Evolutionary conservation across 768 basidiomycete species (phyloP), one percentile per base, ranked within the genome.

Genomic region (Suillus americanus): DNA sequence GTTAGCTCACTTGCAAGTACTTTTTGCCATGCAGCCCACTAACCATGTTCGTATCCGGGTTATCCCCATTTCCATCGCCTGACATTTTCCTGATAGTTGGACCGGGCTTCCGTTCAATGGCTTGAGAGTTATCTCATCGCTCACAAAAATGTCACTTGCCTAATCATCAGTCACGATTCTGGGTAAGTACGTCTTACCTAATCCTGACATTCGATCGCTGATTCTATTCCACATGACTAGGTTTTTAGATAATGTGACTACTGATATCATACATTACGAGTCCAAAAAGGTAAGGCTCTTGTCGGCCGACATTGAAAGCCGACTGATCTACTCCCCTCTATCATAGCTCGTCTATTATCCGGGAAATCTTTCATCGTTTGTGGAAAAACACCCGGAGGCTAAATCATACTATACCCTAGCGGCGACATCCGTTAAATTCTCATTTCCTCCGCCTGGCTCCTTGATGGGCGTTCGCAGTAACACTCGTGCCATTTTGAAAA

Each of bases 201-300:
- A 53, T 37, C 50, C 43, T 65, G 38, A 60, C 57, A 43, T 50
- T 65, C 33, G 55, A 55, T 54, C 54, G 41, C 9, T 66, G 56
- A 64, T 65, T 57, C 67, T 57, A 55, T 14, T 60, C 25, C 60
- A 66, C 51, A 43, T 65, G 30, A 53, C 23, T 62, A 93, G 91
- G 64, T 99, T 99, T 82, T 82, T 99, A 71, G 96, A 98, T 80
- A 89, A 91, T 78, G 88, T 97, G 62, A 96, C 95, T 64, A 94
- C 96, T 68, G 95, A 98, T 78, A 94, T 98, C 72, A 95, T 98
- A 67, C 96, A 97, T 81, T 99, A 97, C 79, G 95, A 97, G 80
- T 79, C 80, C 62, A 99, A 99, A 82, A 97, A 95, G 84, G 91
- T 86, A 64, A 30, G 68, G 55, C 64, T 12, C 61, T 65, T 20